A percentile compares a stretch with the other conserved stretches of the same genome.
phyloP scores from a whole-genome alignment of 2,329 filamentous ascomycete genomes.

The Colletotrichum endophyticum region DNA sequence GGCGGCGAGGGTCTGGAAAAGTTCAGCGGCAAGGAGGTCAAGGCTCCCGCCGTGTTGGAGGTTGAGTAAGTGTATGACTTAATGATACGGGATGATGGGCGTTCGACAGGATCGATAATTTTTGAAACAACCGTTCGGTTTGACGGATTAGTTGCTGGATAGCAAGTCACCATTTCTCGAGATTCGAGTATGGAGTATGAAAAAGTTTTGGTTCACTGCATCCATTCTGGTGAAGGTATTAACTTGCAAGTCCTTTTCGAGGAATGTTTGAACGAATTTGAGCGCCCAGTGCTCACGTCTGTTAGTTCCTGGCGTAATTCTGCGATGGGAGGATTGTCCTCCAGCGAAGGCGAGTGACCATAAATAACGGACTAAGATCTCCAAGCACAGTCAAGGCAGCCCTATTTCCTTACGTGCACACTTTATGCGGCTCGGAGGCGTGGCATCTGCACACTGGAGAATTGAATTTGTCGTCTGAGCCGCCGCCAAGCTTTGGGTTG shows the following conservation, averaged over 20 bases:
- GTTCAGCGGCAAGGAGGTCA: conserved; percentile 57
- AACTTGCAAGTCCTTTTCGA: background rate
- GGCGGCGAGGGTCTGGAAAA: conserved; percentile 68
- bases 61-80: conserved; percentile 35
- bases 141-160: background rate
- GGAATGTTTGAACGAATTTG: background rate
- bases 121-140: background rate
- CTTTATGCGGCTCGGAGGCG: background rate
- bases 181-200: background rate
- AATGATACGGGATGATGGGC: conserved; percentile 6
- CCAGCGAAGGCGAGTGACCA: background rate
- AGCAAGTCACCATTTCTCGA: background rate
- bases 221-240: background rate
- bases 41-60: conserved; percentile 58
- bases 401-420: background rate
- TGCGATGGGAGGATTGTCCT: background rate
- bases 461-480: background rate
- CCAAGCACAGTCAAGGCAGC: background rate
- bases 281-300: background rate
- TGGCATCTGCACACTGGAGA: background rate
- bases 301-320: background rate
- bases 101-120: background rate
- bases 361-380: background rate
- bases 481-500: conserved; percentile 1
- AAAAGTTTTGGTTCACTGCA: background rate